phyloP scores from a whole-genome alignment of 306 rosid genomes.

The Herpetospermum pedunculosum region DNA sequence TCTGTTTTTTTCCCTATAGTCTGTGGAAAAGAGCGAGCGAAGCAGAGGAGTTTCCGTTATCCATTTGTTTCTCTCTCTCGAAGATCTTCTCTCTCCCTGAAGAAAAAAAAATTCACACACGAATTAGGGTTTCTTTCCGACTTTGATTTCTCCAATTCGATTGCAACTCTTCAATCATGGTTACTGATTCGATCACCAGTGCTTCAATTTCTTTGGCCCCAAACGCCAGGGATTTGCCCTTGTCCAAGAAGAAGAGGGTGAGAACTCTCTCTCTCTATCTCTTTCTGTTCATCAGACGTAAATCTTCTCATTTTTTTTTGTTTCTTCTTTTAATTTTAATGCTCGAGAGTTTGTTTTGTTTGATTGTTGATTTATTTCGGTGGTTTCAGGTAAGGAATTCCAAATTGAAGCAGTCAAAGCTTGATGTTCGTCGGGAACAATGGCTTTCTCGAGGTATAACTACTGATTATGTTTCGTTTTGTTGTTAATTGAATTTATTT shows the following conservation, averaged over 20 bases:
- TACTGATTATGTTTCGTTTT: background rate
- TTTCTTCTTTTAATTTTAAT: background rate
- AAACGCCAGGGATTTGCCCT: slow-evolving; percentile 51
- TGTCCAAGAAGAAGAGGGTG: slow-evolving; percentile 91
- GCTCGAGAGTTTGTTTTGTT: background rate
- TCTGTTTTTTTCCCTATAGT: background rate
- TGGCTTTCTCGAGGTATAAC: slow-evolving; percentile 83
- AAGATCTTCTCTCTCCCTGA: slow-evolving; percentile 18
- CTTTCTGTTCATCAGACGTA: background rate
- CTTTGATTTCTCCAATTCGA: slow-evolving; percentile 20
- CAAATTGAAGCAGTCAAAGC: slow-evolving; percentile 93
- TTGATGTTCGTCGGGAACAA: slow-evolving; percentile 96
- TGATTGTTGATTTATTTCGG: background rate
- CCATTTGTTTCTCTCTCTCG: slow-evolving; percentile 25
- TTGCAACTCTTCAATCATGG: slow-evolving; percentile 40
- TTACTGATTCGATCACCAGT: slow-evolving; percentile 63
- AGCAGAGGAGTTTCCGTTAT: slow-evolving; percentile 70
- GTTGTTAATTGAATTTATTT: background rate
- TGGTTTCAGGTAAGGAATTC: slow-evolving; percentile 76
- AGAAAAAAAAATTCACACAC: background rate
- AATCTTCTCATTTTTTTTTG: slow-evolving; percentile 9
- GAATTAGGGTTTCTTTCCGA: slow-evolving; percentile 41
- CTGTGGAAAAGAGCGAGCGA: slow-evolving; percentile 35
- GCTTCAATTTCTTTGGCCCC: slow-evolving; percentile 58
- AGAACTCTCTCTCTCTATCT: slow-evolving; percentile 13